phyloP scores from a whole-genome alignment of 2,329 filamentous ascomycete genomes.

The Rhynchosporium secalis region DNA sequence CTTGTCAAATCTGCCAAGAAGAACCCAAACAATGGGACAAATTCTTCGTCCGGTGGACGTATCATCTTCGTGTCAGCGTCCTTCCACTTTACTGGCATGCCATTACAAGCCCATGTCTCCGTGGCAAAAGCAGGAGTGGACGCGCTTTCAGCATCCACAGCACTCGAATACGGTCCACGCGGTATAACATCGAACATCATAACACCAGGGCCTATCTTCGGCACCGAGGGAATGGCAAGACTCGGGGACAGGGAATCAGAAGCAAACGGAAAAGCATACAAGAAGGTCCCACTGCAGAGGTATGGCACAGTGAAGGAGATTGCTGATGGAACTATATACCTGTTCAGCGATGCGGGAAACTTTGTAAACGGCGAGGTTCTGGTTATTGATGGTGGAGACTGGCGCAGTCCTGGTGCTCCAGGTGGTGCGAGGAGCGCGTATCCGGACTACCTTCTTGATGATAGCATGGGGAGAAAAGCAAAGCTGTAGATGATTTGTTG shows the following conservation, averaged over 20 bases:
- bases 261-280: slow-evolving; percentile 34
- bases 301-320: slow-evolving; percentile 83
- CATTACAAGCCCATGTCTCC: slow-evolving; percentile 84
- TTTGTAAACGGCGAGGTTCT: slow-evolving; percentile 83
- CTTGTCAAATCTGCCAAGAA: slow-evolving; percentile 72
- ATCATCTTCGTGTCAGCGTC: slow-evolving; percentile 90
- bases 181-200: slow-evolving; percentile 89
- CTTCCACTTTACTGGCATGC: slow-evolving; percentile 84
- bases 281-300: slow-evolving; percentile 69
- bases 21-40: slow-evolving; percentile 57
- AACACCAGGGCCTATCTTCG: slow-evolving; percentile 74
- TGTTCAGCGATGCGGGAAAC: slow-evolving; percentile 83
- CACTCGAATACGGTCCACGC: slow-evolving; percentile 85
- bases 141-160: slow-evolving; percentile 74
- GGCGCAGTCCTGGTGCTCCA: slow-evolving; percentile 32
- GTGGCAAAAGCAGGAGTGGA: slow-evolving; percentile 92
- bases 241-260: slow-evolving; percentile 43
- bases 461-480: slow-evolving; percentile 24
- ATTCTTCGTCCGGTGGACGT: slow-evolving; percentile 66
- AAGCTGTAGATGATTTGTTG: slow-evolving; percentile 17
- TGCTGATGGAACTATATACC: slow-evolving; percentile 84
- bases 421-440: slow-evolving; percentile 28
- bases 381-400: slow-evolving; percentile 63
- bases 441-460: slow-evolving; percentile 37
- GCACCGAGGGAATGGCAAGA: slow-evolving; percentile 78